Percentiles rank a stretch among this genome's conserved stretches.
These are phyloP conservation scores for Podospora anserina DNA, from an alignment of 495 filamentous ascomycete species.

Conservation along the genomic window DNA sequence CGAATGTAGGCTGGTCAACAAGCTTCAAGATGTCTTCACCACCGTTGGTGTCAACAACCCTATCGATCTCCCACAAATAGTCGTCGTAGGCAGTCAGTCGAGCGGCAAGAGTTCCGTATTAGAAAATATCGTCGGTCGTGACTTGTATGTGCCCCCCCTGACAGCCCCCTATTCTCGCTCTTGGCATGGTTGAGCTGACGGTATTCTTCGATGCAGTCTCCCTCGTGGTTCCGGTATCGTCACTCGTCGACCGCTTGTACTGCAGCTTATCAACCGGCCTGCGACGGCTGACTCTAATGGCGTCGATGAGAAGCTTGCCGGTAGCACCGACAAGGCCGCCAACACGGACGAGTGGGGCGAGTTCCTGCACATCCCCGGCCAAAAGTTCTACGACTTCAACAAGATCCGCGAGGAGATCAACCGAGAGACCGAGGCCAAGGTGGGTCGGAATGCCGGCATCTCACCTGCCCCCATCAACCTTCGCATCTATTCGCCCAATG, in stretches of 20 bases:
- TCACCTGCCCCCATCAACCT: constrained; percentile 95
- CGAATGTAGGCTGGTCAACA: constrained; percentile 82
- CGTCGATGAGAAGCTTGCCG: constrained; percentile 64
- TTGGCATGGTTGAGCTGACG: constrained; percentile 15
- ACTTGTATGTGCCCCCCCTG: constrained; percentile 69
- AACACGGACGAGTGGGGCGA: constrained; percentile 98
- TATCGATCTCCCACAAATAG: constrained; percentile 98
- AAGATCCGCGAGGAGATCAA: constrained; percentile 99
- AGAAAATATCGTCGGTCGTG: constrained; percentile 97
- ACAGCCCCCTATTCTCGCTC: constrained; percentile 9
- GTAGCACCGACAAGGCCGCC: constrained; percentile 67
- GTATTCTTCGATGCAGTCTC: constrained; percentile 55
- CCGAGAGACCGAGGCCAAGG: constrained; percentile 93
- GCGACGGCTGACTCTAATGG: constrained; percentile 66
- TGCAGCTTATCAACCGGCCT: constrained; percentile 94
- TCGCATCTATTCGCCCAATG: constrained; percentile 95
- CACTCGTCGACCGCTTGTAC: constrained; percentile 89
- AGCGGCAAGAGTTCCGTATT: constrained; percentile 99
- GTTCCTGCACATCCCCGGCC: constrained; percentile 95
- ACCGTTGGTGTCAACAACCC: constrained; percentile 99
- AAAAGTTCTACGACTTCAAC: constrained; percentile 99
- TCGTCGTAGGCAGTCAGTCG: constrained; percentile 96
- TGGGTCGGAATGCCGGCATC: constrained; percentile 93
- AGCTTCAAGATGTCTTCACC: constrained; percentile 98
- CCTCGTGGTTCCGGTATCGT: constrained; percentile 98